A percentile compares a stretch with the other conserved stretches of the same genome.
Conservation (phyloP, 192 early-diverging fungal species). For the Podila epigama region DNA sequence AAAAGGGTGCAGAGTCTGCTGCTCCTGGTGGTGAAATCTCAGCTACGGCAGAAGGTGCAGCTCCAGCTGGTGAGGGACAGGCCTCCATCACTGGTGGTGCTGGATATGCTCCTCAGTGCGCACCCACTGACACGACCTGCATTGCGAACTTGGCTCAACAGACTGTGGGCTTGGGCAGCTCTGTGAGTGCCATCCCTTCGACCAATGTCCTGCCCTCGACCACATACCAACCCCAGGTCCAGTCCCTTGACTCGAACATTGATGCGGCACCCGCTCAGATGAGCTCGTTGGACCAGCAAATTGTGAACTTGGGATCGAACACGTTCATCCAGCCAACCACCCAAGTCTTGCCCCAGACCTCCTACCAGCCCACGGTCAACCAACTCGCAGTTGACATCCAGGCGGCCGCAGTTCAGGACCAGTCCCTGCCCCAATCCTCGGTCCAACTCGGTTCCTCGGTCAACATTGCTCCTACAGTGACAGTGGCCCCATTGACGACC, state of each 20-base stretch:
- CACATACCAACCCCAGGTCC: slow-evolving; percentile 34
- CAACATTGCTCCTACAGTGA: slow-evolving; percentile 8
- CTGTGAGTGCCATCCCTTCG: no score
- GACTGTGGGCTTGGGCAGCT: no score
- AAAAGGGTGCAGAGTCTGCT: no score
- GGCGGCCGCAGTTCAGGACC: neutral
- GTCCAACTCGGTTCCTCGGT: slow-evolving; percentile 12
- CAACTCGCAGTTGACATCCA: slow-evolving; percentile 2
- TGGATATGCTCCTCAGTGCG: neutral
- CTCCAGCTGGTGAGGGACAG: neutral
- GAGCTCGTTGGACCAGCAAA: slow-evolving; percentile 20
- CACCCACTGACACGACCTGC: no score
- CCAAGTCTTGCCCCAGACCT: slow-evolving; percentile 19
- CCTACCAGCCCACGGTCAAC: neutral
- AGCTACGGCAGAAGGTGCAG: neutral
- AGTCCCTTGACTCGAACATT: slow-evolving; percentile 29
- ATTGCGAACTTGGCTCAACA: no score
- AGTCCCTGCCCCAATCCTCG: slow-evolving; percentile 9
- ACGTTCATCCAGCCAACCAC: slow-evolving; percentile 38
- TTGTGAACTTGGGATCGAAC: slow-evolving; percentile 34
- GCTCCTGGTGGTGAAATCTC: neutral
- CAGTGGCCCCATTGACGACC: slow-evolving; percentile 6
- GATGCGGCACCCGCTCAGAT: slow-evolving; percentile 16
- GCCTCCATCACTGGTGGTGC: neutral
- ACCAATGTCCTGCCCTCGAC: slow-evolving; percentile 27